Percentiles rank a stretch among this genome's conserved stretches.
phyloP scores from a whole-genome alignment of 108 stramenopile species.

The Cyclotella sp. region DNA sequence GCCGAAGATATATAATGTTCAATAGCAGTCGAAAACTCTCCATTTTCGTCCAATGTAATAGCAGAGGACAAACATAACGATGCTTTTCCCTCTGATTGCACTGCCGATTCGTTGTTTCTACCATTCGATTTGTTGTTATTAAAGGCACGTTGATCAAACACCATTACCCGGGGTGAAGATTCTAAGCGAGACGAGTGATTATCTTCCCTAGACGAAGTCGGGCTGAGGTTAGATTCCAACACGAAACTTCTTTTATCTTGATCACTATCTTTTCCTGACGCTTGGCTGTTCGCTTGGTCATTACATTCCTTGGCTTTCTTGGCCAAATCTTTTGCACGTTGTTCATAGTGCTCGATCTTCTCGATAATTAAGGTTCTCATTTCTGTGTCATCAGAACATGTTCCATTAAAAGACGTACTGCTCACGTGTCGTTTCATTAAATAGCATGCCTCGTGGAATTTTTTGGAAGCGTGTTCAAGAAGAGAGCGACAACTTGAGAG shows the following conservation, averaged over 20 bases:
- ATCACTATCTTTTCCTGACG: slow-evolving; percentile 10
- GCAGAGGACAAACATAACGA: slow-evolving; percentile 51
- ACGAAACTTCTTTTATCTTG: background rate
- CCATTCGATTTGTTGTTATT: background rate
- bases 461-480: background rate
- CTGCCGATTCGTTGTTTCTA: slow-evolving; percentile 5
- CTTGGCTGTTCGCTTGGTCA: background rate
- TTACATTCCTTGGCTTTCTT: slow-evolving; percentile 25
- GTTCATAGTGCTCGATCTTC: slow-evolving; percentile 61
- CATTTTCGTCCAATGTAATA: slow-evolving; percentile 61
- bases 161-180: background rate
- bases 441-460: slow-evolving; percentile 67
- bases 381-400: background rate
- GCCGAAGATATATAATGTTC: slow-evolving; percentile 61
- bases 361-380: slow-evolving; percentile 48
- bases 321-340: slow-evolving; percentile 47
- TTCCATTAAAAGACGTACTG: background rate
- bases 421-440: slow-evolving; percentile 57
- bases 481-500: slow-evolving; percentile 1
- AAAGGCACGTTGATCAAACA: background rate
- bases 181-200: slow-evolving; percentile 22
- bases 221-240: background rate
- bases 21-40: slow-evolving; percentile 37
- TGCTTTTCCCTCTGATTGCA: slow-evolving; percentile 45
- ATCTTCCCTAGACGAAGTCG: background rate